These are phyloP conservation scores for Phytopythium delawarense DNA, from an alignment of 352 stramenopile species.

Conservation along the genomic window DNA sequence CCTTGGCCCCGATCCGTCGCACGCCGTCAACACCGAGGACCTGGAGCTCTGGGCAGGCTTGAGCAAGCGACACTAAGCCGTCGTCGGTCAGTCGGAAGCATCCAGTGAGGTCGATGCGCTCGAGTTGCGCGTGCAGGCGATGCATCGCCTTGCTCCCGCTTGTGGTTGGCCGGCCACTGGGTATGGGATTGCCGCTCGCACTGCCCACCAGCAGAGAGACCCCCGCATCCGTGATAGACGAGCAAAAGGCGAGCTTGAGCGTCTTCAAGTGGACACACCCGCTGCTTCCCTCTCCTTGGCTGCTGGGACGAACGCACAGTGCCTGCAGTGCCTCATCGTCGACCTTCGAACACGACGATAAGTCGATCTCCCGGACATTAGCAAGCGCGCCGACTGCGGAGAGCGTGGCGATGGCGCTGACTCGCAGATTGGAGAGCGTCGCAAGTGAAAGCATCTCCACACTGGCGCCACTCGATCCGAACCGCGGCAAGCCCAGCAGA, in stretches of 20 bases:
- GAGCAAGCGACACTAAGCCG: slow-evolving; percentile 31
- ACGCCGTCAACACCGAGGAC: slow-evolving; percentile 59
- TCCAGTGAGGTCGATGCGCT: slow-evolving; percentile 49
- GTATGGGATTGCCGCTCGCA: not conserved
- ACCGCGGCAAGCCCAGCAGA: slow-evolving; percentile 38
- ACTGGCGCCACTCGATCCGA: slow-evolving; percentile 4
- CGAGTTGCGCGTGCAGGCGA: not conserved
- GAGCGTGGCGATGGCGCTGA: slow-evolving; percentile 37
- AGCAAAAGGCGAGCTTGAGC: slow-evolving; percentile 52
- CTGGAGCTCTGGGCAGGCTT: slow-evolving; percentile 32
- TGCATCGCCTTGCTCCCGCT: not conserved
- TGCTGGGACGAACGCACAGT: slow-evolving; percentile 19
- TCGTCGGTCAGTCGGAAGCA: slow-evolving; percentile 63
- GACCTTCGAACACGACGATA: slow-evolving; percentile 49
- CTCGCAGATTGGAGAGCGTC: slow-evolving; percentile 30
- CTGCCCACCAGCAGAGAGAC: slow-evolving; percentile 39
- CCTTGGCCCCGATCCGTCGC: slow-evolving; percentile 30
- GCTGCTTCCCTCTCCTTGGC: not conserved
- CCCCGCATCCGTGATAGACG: slow-evolving; percentile 45
- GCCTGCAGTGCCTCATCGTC: slow-evolving; percentile 50
- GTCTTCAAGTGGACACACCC: slow-evolving; percentile 29
- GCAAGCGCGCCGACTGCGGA: slow-evolving; percentile 27
- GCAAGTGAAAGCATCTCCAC: slow-evolving; percentile 36
- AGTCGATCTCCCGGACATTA: slow-evolving; percentile 37
- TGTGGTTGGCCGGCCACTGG: not conserved